Evolutionary conservation across 345 rosid genomes (phyloP), one percentile per base, ranked within the genome.

Genomic region (Pistacia vera): DNA sequence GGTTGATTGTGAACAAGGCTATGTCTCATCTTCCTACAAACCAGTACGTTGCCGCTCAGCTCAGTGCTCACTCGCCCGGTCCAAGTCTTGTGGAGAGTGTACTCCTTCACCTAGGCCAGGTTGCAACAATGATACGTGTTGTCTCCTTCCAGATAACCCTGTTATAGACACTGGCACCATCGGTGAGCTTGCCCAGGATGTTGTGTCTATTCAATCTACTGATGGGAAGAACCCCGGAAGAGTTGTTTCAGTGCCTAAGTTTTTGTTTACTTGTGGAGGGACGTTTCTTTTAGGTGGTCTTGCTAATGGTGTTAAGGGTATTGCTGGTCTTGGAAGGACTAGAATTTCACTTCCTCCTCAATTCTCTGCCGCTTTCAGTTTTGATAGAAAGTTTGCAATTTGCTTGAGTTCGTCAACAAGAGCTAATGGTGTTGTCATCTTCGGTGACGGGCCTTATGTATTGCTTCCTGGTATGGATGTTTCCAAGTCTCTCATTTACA

Each of bases 101-200:
- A 71, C 35, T 77, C 33, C 83, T 18, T 14, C 65, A 4, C 89
- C 83, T 3, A 58, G 51, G 30, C 90, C 91, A 4, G 88, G 91
- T 1, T 89, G 90, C 81, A 75, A 82, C 78, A 88, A 86, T 59
- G 77, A 82, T 77, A 86, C 88, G 0, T 90, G 91, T 12, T 71
- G 76, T 13, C 78, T 70, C 77, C 12, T 66, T 8, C 87, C 84
- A 0, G 87, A 81, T 41, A 83, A 87, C 76, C 70, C 90, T 17
- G 59, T 83, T 2, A 75, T 68, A 1, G 4, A 46, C 2, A 77
- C 70, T 7, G 74, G 63, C 35, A 82, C 82, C 0, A 3, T 30
- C 0, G 91, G 93, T 7, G 81, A 80, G 54, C 49, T 87, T 1
- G 87, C 81, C 4, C 71, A 75, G 28, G 93, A 87, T 69, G 78